phyloP scores from a whole-genome alignment of 2,329 filamentous ascomycete genomes.

The Tricladium varicosporioides region DNA sequence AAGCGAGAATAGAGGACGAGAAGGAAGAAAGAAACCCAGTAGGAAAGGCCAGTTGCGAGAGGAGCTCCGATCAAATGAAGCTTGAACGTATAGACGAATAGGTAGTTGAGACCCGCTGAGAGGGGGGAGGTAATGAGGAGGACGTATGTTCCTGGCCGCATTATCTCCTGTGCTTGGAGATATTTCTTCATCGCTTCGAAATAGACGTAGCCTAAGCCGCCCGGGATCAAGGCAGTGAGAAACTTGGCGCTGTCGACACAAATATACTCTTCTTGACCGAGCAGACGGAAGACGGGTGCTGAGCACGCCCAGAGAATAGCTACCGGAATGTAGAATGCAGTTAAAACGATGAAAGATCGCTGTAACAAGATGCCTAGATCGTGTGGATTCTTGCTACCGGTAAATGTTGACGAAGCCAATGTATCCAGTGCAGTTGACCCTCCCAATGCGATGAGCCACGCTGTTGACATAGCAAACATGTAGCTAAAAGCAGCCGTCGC shows the following conservation, averaged over 20 bases:
- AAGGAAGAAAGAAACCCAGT: constrained; percentile 80
- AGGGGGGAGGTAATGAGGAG: constrained; percentile 79
- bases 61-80: constrained; percentile 78
- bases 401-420: constrained; percentile 78
- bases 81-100: constrained; percentile 71
- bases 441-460: constrained; percentile 81
- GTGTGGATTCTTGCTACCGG: constrained; percentile 73
- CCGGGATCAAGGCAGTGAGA: constrained; percentile 70
- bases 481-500: constrained; percentile 84
- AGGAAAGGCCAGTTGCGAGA: constrained; percentile 77
- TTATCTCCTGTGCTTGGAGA: constrained; percentile 83
- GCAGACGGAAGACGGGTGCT: constrained; percentile 67
- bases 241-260: constrained; percentile 72
- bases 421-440: constrained; percentile 87
- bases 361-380: constrained; percentile 79
- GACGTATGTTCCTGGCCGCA: constrained; percentile 78
- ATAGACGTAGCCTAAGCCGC: constrained; percentile 82
- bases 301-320: constrained; percentile 73
- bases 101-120: constrained; percentile 76
- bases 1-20: constrained; percentile 72
- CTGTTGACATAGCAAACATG: constrained; percentile 91
- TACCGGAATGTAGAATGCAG: constrained; percentile 70
- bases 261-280: constrained; percentile 78
- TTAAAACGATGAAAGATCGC: constrained; percentile 69
- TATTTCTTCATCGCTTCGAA: constrained; percentile 87